These are phyloP conservation scores for Botrytis fabae DNA, from an alignment of 2,329 filamentous ascomycete species.

Conservation along the genomic window DNA sequence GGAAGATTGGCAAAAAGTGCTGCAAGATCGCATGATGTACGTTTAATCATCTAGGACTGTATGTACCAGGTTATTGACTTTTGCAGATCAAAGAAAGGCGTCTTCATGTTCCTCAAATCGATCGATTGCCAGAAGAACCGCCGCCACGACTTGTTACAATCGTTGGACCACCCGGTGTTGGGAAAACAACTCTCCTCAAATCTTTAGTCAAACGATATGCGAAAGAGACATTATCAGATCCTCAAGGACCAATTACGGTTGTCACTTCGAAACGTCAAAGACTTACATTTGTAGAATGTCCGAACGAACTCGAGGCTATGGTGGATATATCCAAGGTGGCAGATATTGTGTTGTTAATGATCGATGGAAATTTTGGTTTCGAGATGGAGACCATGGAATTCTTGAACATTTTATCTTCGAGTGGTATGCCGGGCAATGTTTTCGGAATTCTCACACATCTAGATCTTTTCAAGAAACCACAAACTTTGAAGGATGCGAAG, in stretches of 20 bases:
- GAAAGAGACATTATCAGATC: conserved; percentile 89
- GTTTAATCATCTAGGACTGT: conserved; percentile 23
- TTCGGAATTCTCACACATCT: conserved; percentile 96
- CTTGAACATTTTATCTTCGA: conserved; percentile 86
- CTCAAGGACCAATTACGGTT: conserved; percentile 89
- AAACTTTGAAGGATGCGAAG: conserved; percentile 88
- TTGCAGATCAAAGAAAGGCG: conserved; percentile 86
- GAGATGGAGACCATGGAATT: conserved; percentile 99
- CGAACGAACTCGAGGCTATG: conserved; percentile 95
- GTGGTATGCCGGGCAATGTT: conserved; percentile 97
- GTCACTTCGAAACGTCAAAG: conserved; percentile 95
- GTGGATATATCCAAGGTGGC: conserved; percentile 96
- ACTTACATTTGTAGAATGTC: conserved; percentile 93
- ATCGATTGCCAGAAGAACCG: conserved; percentile 92
- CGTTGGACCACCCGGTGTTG: conserved; percentile 90
- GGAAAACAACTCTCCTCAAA: conserved; percentile 94
- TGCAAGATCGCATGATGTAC: conserved; percentile 55
- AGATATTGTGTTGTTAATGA: conserved; percentile 96
- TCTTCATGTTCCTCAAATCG: conserved; percentile 93
- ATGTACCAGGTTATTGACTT: conserved; percentile 23
- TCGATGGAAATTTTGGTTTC: conserved; percentile 97
- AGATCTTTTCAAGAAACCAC: conserved; percentile 92
- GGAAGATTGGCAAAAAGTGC: conserved; percentile 44
- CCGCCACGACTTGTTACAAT: conserved; percentile 91
- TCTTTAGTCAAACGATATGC: conserved; percentile 92